phyloP scores from a whole-genome alignment of 2,329 filamentous ascomycete species.

The Fusarium napiforme region DNA sequence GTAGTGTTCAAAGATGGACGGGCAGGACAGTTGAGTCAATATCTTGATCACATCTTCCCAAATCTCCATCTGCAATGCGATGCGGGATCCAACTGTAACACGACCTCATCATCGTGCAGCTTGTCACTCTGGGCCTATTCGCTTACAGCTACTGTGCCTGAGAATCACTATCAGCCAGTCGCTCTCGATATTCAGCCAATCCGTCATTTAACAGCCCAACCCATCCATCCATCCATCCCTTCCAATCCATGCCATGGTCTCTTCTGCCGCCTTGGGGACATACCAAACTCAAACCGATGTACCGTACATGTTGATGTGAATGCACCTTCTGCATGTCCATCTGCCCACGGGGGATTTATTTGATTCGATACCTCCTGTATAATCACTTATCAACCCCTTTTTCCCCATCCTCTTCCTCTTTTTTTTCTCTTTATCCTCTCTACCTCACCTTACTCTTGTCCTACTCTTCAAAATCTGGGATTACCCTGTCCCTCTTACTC shows the following conservation, averaged over 20 bases:
- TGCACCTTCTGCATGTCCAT: neutral
- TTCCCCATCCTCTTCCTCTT: neutral
- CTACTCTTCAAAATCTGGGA: slow-evolving; percentile 17
- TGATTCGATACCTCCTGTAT: neutral
- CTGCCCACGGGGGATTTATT: slow-evolving; percentile 10
- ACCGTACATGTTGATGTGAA: neutral
- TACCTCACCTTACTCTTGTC: neutral
- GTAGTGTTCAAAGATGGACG: neutral
- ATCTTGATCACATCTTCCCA: slow-evolving; percentile 12
- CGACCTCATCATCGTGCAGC: slow-evolving; percentile 41
- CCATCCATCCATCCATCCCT: slow-evolving; percentile 20
- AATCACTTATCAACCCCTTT: slow-evolving; percentile 11
- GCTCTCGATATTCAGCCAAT: neutral
- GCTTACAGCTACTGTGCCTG: slow-evolving; percentile 34
- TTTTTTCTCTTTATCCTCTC: neutral
- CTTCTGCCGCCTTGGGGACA: slow-evolving; percentile 23
- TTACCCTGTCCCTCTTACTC: slow-evolving; percentile 22
- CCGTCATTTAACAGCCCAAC: slow-evolving; percentile 20
- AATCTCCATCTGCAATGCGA: slow-evolving; percentile 22
- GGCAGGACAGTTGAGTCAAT: neutral
- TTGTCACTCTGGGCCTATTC: slow-evolving; percentile 25
- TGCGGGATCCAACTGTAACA: slow-evolving; percentile 30
- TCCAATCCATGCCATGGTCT: neutral
- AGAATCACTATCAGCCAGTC: slow-evolving; percentile 30
- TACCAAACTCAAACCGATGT: slow-evolving; percentile 1